phyloP scores from a whole-genome alignment of 495 filamentous ascomycete species.

The Tuber umbilicatum region DNA sequence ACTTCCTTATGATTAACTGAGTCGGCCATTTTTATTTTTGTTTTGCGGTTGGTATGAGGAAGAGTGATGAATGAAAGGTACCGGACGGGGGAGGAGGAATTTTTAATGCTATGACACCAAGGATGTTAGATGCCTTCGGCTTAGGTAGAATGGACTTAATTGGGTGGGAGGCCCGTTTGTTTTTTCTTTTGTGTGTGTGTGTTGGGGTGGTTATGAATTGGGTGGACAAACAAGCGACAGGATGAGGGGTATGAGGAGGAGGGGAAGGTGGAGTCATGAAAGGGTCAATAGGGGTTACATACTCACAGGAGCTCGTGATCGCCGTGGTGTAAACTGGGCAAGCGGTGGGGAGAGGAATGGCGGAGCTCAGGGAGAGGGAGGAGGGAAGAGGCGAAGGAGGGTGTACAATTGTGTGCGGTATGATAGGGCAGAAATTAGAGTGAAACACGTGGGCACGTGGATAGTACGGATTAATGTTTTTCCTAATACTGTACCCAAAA shows the following conservation, averaged over 20 bases:
- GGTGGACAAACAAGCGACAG: background rate
- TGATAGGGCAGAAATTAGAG: background rate
- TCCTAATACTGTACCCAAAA: background rate
- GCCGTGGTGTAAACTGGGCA: background rate
- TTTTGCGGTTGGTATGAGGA: constrained; percentile 12
- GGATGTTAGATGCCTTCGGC: background rate
- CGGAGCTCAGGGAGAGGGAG: background rate
- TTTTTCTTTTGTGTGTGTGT: background rate
- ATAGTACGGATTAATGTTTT: background rate
- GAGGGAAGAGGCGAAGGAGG: background rate
- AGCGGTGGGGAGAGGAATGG: background rate
- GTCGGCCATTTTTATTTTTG: constrained; percentile 36
- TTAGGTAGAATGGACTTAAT: background rate
- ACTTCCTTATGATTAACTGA: constrained; percentile 67
- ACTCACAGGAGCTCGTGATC: background rate
- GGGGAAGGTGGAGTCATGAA: background rate
- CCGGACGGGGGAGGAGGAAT: background rate
- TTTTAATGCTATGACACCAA: background rate
- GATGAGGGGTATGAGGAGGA: background rate
- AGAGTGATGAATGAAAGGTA: background rate
- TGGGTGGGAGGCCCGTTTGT: background rate
- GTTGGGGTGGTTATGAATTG: background rate
- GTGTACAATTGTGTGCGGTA: background rate
- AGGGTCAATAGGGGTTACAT: background rate
- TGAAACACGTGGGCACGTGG: background rate